phyloP scores from a whole-genome alignment of 345 rosid genomes.

The Citrus glauca region DNA sequence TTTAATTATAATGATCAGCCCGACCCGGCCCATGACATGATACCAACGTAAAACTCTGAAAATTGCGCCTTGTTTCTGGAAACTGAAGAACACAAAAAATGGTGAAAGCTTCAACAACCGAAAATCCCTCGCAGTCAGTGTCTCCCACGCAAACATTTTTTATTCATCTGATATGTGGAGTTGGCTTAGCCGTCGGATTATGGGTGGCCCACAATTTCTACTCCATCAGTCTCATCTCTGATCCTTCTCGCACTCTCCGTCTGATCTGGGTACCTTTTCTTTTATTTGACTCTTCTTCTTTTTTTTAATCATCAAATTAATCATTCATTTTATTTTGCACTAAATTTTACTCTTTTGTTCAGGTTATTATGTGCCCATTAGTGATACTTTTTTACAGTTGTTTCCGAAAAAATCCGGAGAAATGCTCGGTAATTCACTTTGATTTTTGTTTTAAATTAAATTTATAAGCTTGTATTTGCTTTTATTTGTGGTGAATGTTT shows the following conservation, averaged over 20 bases:
- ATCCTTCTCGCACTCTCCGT: slow-evolving; percentile 55
- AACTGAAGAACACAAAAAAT: neutral
- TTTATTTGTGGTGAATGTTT: neutral
- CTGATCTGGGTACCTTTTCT: slow-evolving; percentile 45
- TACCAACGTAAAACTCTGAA: neutral
- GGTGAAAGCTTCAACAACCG: neutral
- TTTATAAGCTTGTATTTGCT: neutral
- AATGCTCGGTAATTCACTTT: slow-evolving; percentile 47
- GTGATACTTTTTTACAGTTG: slow-evolving; percentile 54
- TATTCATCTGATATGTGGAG: slow-evolving; percentile 40
- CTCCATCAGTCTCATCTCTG: slow-evolving; percentile 53
- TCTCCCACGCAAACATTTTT: slow-evolving; percentile 26
- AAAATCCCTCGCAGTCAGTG: slow-evolving; percentile 3
- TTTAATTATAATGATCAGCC: no score
- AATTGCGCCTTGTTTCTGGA: neutral
- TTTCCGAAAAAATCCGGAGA: slow-evolving; percentile 44
- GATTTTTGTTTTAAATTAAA: neutral
- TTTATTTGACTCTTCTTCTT: neutral
- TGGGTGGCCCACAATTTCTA: slow-evolving; percentile 42
- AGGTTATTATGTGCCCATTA: slow-evolving; percentile 48
- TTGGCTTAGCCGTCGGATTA: slow-evolving; percentile 41
- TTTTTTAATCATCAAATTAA: neutral
- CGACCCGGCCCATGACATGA: neutral
- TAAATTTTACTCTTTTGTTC: neutral
- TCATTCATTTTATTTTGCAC: neutral